phyloP scores from a whole-genome alignment of 2,329 filamentous ascomycete species.

The Aspergillus ustus region DNA sequence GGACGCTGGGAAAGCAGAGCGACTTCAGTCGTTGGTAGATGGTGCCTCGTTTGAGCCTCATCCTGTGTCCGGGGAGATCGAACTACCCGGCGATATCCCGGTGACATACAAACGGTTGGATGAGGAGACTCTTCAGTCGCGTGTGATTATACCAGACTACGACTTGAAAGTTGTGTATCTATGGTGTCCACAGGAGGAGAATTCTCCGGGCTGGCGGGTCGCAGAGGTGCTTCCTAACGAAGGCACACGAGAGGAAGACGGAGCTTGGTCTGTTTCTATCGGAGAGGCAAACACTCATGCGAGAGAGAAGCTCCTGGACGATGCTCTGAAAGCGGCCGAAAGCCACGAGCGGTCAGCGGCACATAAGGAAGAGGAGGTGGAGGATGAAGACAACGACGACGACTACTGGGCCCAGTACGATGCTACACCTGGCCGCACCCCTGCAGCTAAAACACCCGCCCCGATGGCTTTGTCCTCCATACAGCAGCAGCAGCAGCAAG shows the following conservation, averaged over 20 bases:
- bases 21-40: constrained; percentile 58
- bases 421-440: constrained; percentile 58
- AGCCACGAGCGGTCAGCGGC: constrained; percentile 24
- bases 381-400: constrained; percentile 64
- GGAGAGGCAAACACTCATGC: constrained; percentile 58
- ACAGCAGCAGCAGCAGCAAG: constrained; percentile 37
- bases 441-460: constrained; percentile 46
- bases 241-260: constrained; percentile 51
- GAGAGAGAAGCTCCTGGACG: constrained; percentile 40
- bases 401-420: constrained; percentile 70
- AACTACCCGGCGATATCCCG: constrained; percentile 61
- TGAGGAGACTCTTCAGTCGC: constrained; percentile 64
- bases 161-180: constrained; percentile 61
- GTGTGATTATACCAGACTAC: constrained; percentile 60
- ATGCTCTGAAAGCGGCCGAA: constrained; percentile 40
- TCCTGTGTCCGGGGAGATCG: constrained; percentile 68
- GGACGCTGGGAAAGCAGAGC: constrained; percentile 58
- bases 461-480: constrained; percentile 30
- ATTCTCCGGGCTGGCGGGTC: constrained; percentile 60
- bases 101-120: constrained; percentile 64
- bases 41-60: constrained; percentile 64
- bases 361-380: constrained; percentile 37
- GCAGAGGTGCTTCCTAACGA: constrained; percentile 63
- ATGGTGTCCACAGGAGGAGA: constrained; percentile 63
- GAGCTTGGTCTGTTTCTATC: constrained; percentile 58